These are phyloP conservation scores for Neckera pumila DNA, from an alignment of 225 moss, liverwort and hornwort genomes.

Conservation along the genomic window DNA sequence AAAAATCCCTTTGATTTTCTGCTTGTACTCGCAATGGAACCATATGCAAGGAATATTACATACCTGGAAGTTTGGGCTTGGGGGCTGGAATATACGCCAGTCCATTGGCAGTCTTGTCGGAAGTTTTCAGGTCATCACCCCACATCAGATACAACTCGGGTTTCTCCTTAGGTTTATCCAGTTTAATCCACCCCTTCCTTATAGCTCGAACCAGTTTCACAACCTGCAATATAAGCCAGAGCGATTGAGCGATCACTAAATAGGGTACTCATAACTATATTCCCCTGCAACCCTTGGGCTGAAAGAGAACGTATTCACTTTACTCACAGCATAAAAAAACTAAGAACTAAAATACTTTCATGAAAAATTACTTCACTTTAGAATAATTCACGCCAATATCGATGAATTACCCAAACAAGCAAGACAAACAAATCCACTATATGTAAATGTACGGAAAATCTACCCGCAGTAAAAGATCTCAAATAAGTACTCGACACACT, in stretches of 20 bases:
- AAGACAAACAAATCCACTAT: background rate
- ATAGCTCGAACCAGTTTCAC: conserved; percentile 90
- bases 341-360: background rate
- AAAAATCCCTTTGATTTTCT: background rate
- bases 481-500: background rate
- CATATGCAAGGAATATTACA: background rate
- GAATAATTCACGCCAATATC: background rate
- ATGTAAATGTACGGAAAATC: background rate
- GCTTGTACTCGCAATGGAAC: background rate
- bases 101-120: conserved; percentile 82
- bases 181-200: conserved; percentile 90
- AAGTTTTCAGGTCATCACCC: conserved; percentile 74
- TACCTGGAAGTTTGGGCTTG: conserved; percentile 83
- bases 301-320: background rate
- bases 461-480: background rate
- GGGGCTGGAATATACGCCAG: conserved; percentile 87
- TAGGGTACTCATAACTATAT: background rate
- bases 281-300: background rate
- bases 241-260: background rate
- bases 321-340: background rate
- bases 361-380: background rate
- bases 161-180: conserved; percentile 71
- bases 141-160: conserved; percentile 75
- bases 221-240: conserved; percentile 41
- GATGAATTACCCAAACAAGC: background rate